phyloP scores from a whole-genome alignment of 352 stramenopile species.

The Phytopythium helicoides region DNA sequence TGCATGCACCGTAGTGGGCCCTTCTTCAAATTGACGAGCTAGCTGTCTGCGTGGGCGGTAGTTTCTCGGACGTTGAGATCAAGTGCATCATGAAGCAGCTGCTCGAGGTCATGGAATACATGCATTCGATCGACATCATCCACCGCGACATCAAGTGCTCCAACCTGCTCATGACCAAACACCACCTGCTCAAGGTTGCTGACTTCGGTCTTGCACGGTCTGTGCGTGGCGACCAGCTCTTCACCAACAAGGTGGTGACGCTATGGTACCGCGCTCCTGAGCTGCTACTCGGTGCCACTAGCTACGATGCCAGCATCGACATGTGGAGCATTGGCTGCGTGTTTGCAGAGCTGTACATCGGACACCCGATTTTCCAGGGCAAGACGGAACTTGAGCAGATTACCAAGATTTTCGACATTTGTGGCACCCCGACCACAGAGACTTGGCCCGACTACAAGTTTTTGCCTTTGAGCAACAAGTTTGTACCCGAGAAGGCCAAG shows the following conservation, averaged over 20 bases:
- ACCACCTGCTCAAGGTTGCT: slow-evolving; percentile 81
- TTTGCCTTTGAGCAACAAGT: slow-evolving; percentile 75
- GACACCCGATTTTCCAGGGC: slow-evolving; percentile 82
- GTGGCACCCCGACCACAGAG: slow-evolving; percentile 75
- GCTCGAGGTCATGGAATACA: slow-evolving; percentile 84
- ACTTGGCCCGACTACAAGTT: slow-evolving; percentile 88
- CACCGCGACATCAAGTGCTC: slow-evolving; percentile 94
- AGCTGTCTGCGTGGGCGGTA: not conserved
- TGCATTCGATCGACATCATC: slow-evolving; percentile 88
- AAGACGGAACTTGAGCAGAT: slow-evolving; percentile 90
- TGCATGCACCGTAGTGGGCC: not conserved
- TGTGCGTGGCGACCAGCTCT: slow-evolving; percentile 80
- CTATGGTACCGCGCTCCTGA: slow-evolving; percentile 95
- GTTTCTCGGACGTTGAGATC: slow-evolving; percentile 83
- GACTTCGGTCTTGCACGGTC: slow-evolving; percentile 87
- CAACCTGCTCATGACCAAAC: slow-evolving; percentile 77
- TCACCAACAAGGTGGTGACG: slow-evolving; percentile 96
- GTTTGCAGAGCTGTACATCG: slow-evolving; percentile 85
- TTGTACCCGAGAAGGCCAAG: slow-evolving; percentile 79
- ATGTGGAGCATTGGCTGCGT: slow-evolving; percentile 95
- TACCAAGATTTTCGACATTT: slow-evolving; percentile 87
- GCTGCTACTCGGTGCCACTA: slow-evolving; percentile 91
- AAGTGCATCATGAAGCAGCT: slow-evolving; percentile 88
- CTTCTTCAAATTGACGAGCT: not conserved
- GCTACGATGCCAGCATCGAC: slow-evolving; percentile 93